Percentiles rank a stretch among this genome's conserved stretches.
Conservation (phyloP, 2,329 filamentous ascomycete species). For the Ceratocystis albifundus region DNA sequence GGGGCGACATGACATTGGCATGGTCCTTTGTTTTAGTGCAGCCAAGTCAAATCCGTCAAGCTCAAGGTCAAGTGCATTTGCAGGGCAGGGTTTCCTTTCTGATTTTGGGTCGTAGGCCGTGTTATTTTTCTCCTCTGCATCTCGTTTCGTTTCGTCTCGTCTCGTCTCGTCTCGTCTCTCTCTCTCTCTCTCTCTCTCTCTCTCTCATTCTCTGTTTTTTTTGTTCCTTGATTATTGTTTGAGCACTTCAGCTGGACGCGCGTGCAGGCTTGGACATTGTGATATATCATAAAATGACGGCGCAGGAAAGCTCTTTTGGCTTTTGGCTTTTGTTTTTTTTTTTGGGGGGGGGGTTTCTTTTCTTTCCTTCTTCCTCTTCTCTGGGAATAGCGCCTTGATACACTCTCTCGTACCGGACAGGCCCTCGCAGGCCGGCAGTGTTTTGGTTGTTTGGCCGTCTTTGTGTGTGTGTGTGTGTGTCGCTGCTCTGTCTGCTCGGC, state of each 20-base stretch:
- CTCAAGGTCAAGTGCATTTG: too few species aligned
- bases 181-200: too few species aligned
- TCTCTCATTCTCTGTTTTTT: not conserved
- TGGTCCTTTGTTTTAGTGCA: not conserved
- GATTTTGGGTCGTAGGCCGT: too few species aligned
- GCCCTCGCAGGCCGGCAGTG: not conserved
- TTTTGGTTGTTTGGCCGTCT: not conserved
- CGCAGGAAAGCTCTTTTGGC: not conserved
- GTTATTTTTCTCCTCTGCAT: not conserved
- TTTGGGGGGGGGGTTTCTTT: too few species aligned
- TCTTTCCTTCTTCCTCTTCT: too few species aligned
- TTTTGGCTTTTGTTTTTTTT: too few species aligned
- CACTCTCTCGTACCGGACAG: too few species aligned
- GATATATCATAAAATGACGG: not conserved
- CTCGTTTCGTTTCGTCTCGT: slow-evolving; percentile 2
- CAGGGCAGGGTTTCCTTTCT: too few species aligned
- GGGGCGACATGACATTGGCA: too few species aligned
- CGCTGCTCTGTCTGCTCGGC: not conserved
- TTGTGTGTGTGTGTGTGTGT: not conserved
- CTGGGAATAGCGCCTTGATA: too few species aligned
- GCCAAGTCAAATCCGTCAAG: not conserved
- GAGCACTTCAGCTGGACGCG: slow-evolving; percentile 4
- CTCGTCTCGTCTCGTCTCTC: slow-evolving; percentile 1
- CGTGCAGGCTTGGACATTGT: not conserved
- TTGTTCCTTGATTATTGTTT: not conserved